Base-by-base conservation (phyloP, 1,139 yeast genomes). In the Torulaspora pretoriensis region DNA sequence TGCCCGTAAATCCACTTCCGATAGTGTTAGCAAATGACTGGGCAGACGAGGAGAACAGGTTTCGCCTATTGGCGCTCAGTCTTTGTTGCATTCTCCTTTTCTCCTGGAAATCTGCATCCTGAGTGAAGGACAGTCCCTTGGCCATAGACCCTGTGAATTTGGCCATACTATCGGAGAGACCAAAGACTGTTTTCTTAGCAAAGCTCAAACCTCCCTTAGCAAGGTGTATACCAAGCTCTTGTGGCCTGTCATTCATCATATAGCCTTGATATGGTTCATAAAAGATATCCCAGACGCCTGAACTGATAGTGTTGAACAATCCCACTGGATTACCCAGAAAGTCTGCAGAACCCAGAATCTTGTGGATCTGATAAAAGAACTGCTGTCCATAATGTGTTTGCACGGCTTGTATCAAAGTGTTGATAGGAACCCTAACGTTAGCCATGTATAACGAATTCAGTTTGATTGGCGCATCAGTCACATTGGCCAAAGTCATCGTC, bases 181-280 rank as follows among this genome's bases (percentile, higher is more conserved):
- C 98, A 71, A 85, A 94, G 1, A 94, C 92, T 0, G 97, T 85
- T 68, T 94, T 94, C 62, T 90, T 90, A 65, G 94, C 75, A 68
- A 94, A 92, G 64, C 96, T 87, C 48, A 88, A 70, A 0, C 98
- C 96, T 48, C 99, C 99, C 60, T 89, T 90, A 1, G 98, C 98
- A 35, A 94, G 68, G 3, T 96, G 95, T 49, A 92, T 86, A 28
- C 98, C 98, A 40, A 94, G 70, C 57, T 94, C 98, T 61, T 88
- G 96, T 0, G 98, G 98, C 32, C 97, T 72, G 65, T 94, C 98
- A 53, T 86, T 90, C 75, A 92, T 78, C 43, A 92, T 79, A 56
- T 88, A 87, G 0, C 99, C 99, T 61, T 89, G 94, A 59, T 92
- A 94, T 1, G 99, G 99, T 60, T 92, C 98, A 62, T 94, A 94